Evolutionary conservation across 2,329 filamentous ascomycete species (phyloP), one percentile per base, ranked within the genome.

Genomic region (Ophidiomyces ophidiicola): DNA sequence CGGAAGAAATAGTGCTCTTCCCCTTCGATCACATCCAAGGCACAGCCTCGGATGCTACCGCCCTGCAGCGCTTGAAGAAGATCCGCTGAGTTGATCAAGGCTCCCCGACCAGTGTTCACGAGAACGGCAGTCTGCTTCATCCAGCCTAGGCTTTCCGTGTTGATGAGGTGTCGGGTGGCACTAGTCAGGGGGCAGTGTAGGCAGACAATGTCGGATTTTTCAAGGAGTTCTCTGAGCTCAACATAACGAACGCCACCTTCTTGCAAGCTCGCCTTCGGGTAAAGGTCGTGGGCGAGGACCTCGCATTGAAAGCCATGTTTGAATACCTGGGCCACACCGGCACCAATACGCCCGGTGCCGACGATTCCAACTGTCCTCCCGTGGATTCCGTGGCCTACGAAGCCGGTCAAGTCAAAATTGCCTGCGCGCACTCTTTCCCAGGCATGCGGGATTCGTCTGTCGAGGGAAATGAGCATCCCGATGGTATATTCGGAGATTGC

Each of bases 401-500:
- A 50, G 1, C 78, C 78, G 44, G 78, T 69, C 21, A 82, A 69
- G 31, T 68, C 70, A 53, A 81, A 82, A 55, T 82, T 81, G 35
- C 72, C 76, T 55, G 81, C 76, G 30, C 76, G 72, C 14, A 79
- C 76, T 18, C 78, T 72, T 54, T 76, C 78, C 58, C 78, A 80
- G 2, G 77, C 74, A 15, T 74, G 71, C 54, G 81, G 78, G 10
- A 74, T 80, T 52, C 76, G 73, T 30, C 78, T 73, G 54, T 80
- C 78, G 30, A 81, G 64, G 1, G 76, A 78, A 61, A 79, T 75
- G 38, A 80, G 64, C 44, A 81, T 63, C 1, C 76, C 74, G n/a
- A 81, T 69, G 28, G 75, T 70, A 50, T 80, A 81, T 63, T 82
- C 78, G 47, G 77, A 77, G 2, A 82, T 78, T 2, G 77, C 74